Evolutionary conservation across 2,329 filamentous ascomycete genomes (phyloP).

Genomic region (Trematosphaeria pertusa): DNA sequence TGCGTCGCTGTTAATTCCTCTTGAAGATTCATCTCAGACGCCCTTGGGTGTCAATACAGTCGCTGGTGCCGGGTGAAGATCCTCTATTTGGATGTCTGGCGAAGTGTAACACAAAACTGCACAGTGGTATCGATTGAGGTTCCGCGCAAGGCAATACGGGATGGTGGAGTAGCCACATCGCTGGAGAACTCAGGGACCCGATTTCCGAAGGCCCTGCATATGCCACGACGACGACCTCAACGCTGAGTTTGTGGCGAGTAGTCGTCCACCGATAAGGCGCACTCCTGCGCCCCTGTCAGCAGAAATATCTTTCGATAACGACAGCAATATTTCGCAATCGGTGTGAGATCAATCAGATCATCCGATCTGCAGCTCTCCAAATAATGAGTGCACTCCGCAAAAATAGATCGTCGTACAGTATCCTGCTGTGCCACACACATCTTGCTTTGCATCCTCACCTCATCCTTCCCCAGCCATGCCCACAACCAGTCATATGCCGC

Average conservation of each 20-base stretch:
- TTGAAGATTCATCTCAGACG: neutral
- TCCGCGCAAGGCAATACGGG: too few relatives aligned
- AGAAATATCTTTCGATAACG: neutral
- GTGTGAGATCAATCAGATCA: too few relatives aligned
- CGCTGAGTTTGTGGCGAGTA: slow-evolving; percentile 4
- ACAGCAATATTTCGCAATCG: too few relatives aligned
- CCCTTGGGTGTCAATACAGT: neutral
- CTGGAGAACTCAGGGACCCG: neutral
- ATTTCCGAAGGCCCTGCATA: slow-evolving; percentile 6
- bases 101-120: too few relatives aligned
- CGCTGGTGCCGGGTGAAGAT: neutral
- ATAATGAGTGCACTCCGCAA: too few relatives aligned
- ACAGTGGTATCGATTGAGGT: too few relatives aligned
- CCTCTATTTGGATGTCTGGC: slow-evolving; percentile 2
- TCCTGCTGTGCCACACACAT: too few relatives aligned
- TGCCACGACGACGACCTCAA: slow-evolving; percentile 2
- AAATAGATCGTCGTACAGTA: too few relatives aligned
- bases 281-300: slow-evolving; percentile 3
- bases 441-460: too few relatives aligned
- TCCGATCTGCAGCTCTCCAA: too few relatives aligned
- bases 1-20: neutral
- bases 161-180: too few relatives aligned
- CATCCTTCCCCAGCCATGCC: too few relatives aligned
- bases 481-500: neutral
- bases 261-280: neutral